Percentiles rank a stretch among this genome's conserved stretches.
Conservation (phyloP, 352 stramenopile species). For the Pythium aquatile region DNA sequence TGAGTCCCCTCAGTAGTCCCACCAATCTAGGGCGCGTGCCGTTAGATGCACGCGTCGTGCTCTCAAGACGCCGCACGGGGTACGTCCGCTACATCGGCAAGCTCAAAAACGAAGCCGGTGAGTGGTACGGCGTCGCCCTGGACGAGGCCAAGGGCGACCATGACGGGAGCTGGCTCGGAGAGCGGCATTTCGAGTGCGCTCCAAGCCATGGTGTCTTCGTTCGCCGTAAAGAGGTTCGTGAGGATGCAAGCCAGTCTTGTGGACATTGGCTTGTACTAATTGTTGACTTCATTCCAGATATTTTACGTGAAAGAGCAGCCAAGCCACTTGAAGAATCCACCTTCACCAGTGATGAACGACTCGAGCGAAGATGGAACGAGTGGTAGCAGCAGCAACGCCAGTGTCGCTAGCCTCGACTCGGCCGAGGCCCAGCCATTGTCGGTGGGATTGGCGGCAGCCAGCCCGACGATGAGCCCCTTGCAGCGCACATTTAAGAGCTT, state of each 20-base stretch:
- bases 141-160: constrained; percentile 62
- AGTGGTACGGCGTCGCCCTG: constrained; percentile 69
- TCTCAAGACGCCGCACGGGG: constrained; percentile 51
- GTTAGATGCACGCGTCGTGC: constrained; percentile 50
- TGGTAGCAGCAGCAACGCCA: constrained; percentile 24
- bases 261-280: no score
- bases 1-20: constrained; percentile 3
- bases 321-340: constrained; percentile 35
- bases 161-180: constrained; percentile 46
- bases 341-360: constrained; percentile 39
- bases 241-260: no score
- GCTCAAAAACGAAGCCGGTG: constrained; percentile 47
- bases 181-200: constrained; percentile 55
- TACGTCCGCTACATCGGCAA: constrained; percentile 66
- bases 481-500: constrained; percentile 66
- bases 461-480: constrained; percentile 27
- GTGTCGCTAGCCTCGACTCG: constrained; percentile 15
- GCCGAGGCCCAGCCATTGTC: background rate
- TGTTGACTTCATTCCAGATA: constrained; percentile 26
- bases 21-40: constrained; percentile 39
- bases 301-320: constrained; percentile 48
- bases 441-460: background rate
- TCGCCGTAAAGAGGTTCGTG: constrained; percentile 48
- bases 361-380: constrained; percentile 43
- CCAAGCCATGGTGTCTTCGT: constrained; percentile 58